A percentile compares a stretch with the other conserved stretches of the same genome.
Evolutionary conservation across 2,329 filamentous ascomycete species (phyloP).

Genomic region (Phialemonium atrogriseum): DNA sequence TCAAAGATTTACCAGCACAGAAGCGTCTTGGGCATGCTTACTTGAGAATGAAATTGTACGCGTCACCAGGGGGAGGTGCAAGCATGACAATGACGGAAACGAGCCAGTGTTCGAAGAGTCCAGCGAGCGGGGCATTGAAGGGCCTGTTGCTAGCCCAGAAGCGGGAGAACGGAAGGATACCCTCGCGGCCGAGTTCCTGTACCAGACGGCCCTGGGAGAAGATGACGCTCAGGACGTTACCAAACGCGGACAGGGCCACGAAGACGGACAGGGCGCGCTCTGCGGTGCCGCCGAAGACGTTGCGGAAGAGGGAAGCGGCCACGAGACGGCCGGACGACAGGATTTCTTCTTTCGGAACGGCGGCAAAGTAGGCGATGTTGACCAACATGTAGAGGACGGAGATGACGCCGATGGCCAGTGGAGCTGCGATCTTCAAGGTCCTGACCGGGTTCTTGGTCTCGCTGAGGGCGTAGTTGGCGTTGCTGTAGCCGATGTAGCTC

Average conservation of each 20-base stretch:
- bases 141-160: constrained; percentile 58
- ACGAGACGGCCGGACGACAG: constrained; percentile 41
- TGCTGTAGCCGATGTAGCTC: constrained; percentile 61
- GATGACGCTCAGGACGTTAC: constrained; percentile 59
- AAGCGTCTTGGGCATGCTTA: no score
- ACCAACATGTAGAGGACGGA: constrained; percentile 57
- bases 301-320: constrained; percentile 46
- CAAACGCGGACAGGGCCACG: constrained; percentile 59
- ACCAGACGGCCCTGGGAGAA: constrained; percentile 61
- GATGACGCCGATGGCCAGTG: constrained; percentile 49
- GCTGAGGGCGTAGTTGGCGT: constrained; percentile 57
- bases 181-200: constrained; percentile 58
- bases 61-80: constrained; percentile 58
- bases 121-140: constrained; percentile 53
- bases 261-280: constrained; percentile 56
- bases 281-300: constrained; percentile 44
- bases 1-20: neutral
- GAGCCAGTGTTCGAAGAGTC: constrained; percentile 55
- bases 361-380: constrained; percentile 61
- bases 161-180: constrained; percentile 53
- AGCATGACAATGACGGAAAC: constrained; percentile 59
- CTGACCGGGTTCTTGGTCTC: constrained; percentile 58
- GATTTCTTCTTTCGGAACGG: constrained; percentile 44
- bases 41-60: constrained; percentile 56
- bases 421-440: constrained; percentile 58